Evolutionary conservation across 495 filamentous ascomycete genomes (phyloP), one percentile per base, ranked within the genome.

Genomic region (Antarctomyces pellizariae): DNA sequence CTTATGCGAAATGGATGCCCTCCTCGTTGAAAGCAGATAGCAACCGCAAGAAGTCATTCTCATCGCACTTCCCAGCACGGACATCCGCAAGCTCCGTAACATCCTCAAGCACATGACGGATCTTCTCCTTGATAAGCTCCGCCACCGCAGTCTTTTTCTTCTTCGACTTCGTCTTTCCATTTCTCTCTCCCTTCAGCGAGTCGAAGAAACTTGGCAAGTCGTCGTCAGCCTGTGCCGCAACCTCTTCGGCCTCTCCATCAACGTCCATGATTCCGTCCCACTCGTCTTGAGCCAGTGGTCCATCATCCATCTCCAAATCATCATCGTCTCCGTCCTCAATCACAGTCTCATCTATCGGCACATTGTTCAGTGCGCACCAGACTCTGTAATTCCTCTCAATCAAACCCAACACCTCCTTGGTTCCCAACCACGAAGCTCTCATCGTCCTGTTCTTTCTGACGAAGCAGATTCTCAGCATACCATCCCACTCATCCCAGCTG

Each of bases 401-500:
- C 59, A 92, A 64, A 23, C 65, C 59, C 50, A 92, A 59, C 10
- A 93, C 72, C 22, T 67, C 75, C 27, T 60, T 71, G 13, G 67
- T 75, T 3, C 69, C 67, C 22, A 92, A 58, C 43, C 78, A 82
- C 22, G 56, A 61, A 3, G 77, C 69, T 14, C 76, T 59, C 18
- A 93, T 54, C 7, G 79, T 89, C 31, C 56, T 54, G 38, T 62
- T 63, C 46, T 72, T 71, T 24, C 74, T 52, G 27, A 76, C 69
- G 48, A 95, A 95, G 26, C 62, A 69, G 18, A 95, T 70, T 25
- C 84, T 48, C 36, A 95, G 44, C 34, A 95, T 52, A 0, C 84
- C 84, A 45, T 95, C 84, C 68, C 82, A 93, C 49, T 95, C 84
- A 25, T 89, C 77, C 44, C 83, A 93, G 37, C 67, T 75, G 26